Percentiles rank a stretch among this genome's conserved stretches.
phyloP scores from a whole-genome alignment of 1,284 basidiomycete species.

The Athelia psychrophila region DNA sequence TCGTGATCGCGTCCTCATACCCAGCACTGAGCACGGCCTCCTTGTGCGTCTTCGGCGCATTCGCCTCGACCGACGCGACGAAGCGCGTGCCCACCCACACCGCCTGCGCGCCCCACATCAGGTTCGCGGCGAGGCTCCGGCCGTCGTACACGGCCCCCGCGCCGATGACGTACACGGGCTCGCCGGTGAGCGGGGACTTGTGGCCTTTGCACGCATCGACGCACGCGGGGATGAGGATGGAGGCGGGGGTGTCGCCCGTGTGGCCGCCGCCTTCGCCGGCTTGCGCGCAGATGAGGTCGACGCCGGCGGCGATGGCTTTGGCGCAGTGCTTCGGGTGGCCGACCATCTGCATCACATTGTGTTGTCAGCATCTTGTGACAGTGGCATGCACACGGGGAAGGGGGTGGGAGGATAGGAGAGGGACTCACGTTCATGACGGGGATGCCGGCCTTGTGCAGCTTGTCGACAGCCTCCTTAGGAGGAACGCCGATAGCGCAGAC shows the following conservation, averaged over 20 bases:
- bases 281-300: conserved; percentile 88
- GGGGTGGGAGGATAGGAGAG: conserved; percentile 28
- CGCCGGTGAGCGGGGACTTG: conserved; percentile 75
- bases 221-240: conserved; percentile 81
- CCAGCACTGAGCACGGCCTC: conserved; percentile 64
- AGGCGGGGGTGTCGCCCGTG: conserved; percentile 72
- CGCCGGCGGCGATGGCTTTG: conserved; percentile 78
- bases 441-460: conserved; percentile 78
- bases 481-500: conserved; percentile 88
- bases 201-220: conserved; percentile 77
- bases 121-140: conserved; percentile 79
- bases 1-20: conserved; percentile 72
- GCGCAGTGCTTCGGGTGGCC: conserved; percentile 84
- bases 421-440: conserved; percentile 68
- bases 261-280: conserved; percentile 87
- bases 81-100: conserved; percentile 86
- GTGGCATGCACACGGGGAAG: too few species aligned
- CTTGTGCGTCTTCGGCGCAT: conserved; percentile 83
- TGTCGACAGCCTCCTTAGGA: conserved; percentile 73
- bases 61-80: conserved; percentile 79
- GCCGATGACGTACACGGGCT: conserved; percentile 79
- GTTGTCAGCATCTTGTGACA: not conserved
- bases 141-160: conserved; percentile 89
- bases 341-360: conserved; percentile 73
- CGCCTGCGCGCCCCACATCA: conserved; percentile 81